A percentile compares a stretch with the other conserved stretches of the same genome.
These are phyloP conservation scores for Hemisphaericaspora xylofermentans DNA, from an alignment of 1,139 yeast species.

Conservation along the genomic window DNA sequence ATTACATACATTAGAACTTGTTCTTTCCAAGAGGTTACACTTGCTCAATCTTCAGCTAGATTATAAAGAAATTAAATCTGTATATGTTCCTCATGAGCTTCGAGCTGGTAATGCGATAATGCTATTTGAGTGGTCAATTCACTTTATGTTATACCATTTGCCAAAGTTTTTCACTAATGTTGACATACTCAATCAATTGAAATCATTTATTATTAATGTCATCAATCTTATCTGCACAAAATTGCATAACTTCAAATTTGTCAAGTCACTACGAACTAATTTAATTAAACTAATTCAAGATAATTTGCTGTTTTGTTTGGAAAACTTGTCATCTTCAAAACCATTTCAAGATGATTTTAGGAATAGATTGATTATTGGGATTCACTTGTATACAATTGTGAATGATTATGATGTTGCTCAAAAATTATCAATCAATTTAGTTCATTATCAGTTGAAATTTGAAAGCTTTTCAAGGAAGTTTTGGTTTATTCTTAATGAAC, in stretches of 20 bases:
- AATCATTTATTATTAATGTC: slow-evolving; percentile 31
- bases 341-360: neutral
- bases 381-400: slow-evolving; percentile 36
- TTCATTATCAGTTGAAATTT: slow-evolving; percentile 26
- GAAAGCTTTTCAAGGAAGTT: slow-evolving; percentile 35
- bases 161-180: slow-evolving; percentile 16
- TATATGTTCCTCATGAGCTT: slow-evolving; percentile 8
- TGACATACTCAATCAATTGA: slow-evolving; percentile 23
- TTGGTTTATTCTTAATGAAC: slow-evolving; percentile 30
- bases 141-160: slow-evolving; percentile 28
- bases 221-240: slow-evolving; percentile 32
- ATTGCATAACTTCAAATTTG: slow-evolving; percentile 29
- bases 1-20: slow-evolving; percentile 14
- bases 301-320: slow-evolving; percentile 14
- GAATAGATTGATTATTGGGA: slow-evolving; percentile 15
- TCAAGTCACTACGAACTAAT: slow-evolving; percentile 17
- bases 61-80: slow-evolving; percentile 12
- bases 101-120: slow-evolving; percentile 5
- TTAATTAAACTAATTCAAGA: slow-evolving; percentile 17
- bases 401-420: slow-evolving; percentile 38
- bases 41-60: slow-evolving; percentile 15
- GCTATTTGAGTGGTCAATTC: slow-evolving; percentile 35
- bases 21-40: slow-evolving; percentile 13
- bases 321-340: slow-evolving; percentile 5
- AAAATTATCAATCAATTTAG: slow-evolving; percentile 27